phyloP scores from a whole-genome alignment of 768 basidiomycete genomes.

The Boletus fagicola region DNA sequence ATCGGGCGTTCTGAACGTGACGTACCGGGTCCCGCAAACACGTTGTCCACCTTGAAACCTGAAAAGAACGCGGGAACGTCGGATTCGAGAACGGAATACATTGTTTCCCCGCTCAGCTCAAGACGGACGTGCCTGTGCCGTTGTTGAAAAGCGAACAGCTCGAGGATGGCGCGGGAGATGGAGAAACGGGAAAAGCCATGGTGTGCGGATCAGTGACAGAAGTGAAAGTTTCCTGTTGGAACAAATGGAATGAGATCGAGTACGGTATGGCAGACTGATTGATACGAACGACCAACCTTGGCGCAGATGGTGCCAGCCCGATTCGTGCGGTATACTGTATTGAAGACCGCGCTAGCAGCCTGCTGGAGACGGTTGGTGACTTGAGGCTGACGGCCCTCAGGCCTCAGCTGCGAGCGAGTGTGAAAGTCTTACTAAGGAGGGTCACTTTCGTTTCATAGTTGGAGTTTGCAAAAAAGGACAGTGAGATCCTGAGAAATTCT shows the following conservation, averaged over 20 bases:
- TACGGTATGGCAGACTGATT: background rate
- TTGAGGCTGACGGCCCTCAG: too few species aligned
- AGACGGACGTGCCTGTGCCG: conserved; percentile 63
- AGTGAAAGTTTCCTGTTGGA: background rate
- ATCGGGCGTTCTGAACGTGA: conserved; percentile 67
- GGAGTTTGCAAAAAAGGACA: too few species aligned
- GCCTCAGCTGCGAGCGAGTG: too few species aligned
- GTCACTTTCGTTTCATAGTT: too few species aligned
- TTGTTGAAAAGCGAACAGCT: conserved; percentile 60
- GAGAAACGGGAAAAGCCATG: conserved; percentile 14
- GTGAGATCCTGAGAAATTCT: too few species aligned
- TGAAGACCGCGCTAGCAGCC: background rate
- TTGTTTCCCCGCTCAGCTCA: conserved; percentile 43
- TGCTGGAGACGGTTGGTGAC: background rate
- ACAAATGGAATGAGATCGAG: background rate
- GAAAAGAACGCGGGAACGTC: conserved; percentile 48
- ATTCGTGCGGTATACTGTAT: background rate
- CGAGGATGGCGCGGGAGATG: conserved; percentile 15
- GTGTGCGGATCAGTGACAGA: background rate
- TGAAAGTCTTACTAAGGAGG: too few species aligned
- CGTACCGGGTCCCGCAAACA: conserved; percentile 45
- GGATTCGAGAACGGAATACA: conserved; percentile 56
- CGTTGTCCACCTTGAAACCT: conserved; percentile 68
- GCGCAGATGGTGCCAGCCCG: background rate
- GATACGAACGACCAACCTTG: background rate